Conservation (phyloP, 305 asterid species). For the Rubia peregrina region DNA sequence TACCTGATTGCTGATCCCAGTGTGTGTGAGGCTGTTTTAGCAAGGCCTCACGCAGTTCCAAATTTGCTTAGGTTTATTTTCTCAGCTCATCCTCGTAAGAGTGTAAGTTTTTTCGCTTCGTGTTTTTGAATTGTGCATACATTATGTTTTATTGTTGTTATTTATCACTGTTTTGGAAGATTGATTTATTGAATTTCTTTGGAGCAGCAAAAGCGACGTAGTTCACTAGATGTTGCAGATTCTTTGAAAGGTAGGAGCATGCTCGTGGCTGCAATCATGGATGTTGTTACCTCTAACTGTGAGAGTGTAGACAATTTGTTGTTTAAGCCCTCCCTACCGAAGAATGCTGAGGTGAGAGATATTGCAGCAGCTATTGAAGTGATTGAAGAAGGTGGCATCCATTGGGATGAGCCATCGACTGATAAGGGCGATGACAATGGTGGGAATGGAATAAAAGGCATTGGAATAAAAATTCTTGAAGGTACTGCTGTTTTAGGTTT, state of each 20-base stretch:
- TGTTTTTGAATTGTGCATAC: neutral
- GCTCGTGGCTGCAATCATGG: constrained; percentile 98
- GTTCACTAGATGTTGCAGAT: constrained; percentile 69
- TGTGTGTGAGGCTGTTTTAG: constrained; percentile 60
- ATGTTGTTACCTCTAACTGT: constrained; percentile 82
- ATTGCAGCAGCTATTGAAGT: constrained; percentile 95
- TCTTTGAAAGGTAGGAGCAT: constrained; percentile 93
- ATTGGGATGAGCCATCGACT: constrained; percentile 69
- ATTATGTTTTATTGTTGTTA: neutral
- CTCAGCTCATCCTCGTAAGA: constrained; percentile 83
- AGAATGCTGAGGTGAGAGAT: constrained; percentile 81
- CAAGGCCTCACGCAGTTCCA: constrained; percentile 84
- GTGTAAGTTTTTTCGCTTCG: constrained; percentile 32
- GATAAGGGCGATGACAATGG: constrained; percentile 55
- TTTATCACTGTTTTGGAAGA: constrained; percentile 18
- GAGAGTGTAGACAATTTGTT: constrained; percentile 58
- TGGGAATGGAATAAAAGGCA: constrained; percentile 80
- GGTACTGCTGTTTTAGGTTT: constrained; percentile 85
- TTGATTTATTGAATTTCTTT: constrained; percentile 39
- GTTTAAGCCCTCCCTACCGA: constrained; percentile 60
- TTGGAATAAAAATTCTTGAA: constrained; percentile 95
- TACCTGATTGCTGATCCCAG: constrained; percentile 75
- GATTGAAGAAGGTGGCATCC: constrained; percentile 85
- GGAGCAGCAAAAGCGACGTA: constrained; percentile 67
- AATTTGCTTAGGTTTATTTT: constrained; percentile 76